Evolutionary conservation across 176 grass and related monocot species (phyloP), one percentile per base, ranked within the genome.

Genomic region (Aegilops longissima): DNA sequence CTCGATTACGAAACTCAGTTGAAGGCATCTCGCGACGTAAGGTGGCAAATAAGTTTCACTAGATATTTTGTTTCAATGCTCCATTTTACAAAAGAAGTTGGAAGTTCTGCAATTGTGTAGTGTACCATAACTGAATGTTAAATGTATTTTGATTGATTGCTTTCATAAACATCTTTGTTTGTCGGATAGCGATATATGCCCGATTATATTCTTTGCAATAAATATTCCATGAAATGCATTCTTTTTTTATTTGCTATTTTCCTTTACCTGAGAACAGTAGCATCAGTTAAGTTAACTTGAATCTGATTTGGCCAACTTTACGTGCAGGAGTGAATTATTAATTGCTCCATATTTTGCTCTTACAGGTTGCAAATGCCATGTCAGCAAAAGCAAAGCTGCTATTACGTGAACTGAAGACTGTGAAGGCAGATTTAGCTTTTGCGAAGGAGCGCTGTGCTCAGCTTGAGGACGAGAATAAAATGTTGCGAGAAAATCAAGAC

Each of bases 11-110:
- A 91, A 76, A 96, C 89, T 85, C 97, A 99, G 76, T 82, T 99
- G 90, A 99, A 99, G 97, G 97, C 97, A 93, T 99, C 94, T 91
- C 93, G 94, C 86, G 97, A 98, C 94, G 97, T 98, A 98, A 98
- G 97, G 97, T 98, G 92, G 93, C 94, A 80, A 94, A 86, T 87
- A 80, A 91, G 86, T 90, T 85, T 90, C 80, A 86, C 80, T 85
- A 85, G 76, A 90, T 88, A 77, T 83, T 65, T 83, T 87, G 49
- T 73, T 81, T 80, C 14, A 74, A 5, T 93, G 39, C 30, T 77
- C 29, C 29, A 68, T 81, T 62, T 84, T 75, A 17, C 30, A 81
- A 83, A 27, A 71, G 17, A 18, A 13, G 2, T 76, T 76, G 72
- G 27, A 30, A 51, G 44, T 51, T 76, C 0, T 51, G 42, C 72